Evolutionary conservation across 495 filamentous ascomycete genomes (phyloP), one percentile per base, ranked within the genome.

Genomic region (Margaritispora aquatica): DNA sequence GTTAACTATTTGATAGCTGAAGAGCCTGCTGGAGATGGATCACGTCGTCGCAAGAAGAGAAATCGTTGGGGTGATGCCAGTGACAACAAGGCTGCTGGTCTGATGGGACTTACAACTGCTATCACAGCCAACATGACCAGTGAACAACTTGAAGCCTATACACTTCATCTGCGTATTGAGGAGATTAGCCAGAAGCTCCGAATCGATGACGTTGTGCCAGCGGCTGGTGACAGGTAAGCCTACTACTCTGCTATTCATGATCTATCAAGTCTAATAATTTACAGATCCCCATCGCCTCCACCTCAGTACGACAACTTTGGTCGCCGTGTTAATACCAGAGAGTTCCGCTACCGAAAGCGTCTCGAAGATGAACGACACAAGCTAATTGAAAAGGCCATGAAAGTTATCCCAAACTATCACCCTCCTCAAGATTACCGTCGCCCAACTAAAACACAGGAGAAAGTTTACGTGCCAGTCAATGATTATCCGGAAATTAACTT

Each of bases 401-500:
- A 96, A 80, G 86, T 90, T 71, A 96, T 98, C 68, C 90, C 93
- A 76, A 96, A 96, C 80, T 98, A 97, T 68, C 89, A 96, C 72
- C 92, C 94, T 66, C 94, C 94, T 41, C 86, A 90, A 77, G 94
- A 98, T 73, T 97, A 97, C 73, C 89, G 94, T 71, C 90, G 94
- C 56, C 94, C 94, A 36, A 96, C 92, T 68, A 98, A 97, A 88
- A 97, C 94, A 68, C 92, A 97, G 75, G 94, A 98, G 84, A 98
- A 97, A 83, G 93, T 98, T 85, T 98, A 98, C 73, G 94, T 98
- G 70, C 94, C 94, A 69, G 94, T 98, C 78, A 97, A 97, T 86
- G 95, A 99, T 76, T 99, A 99, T 78, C 95, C 95, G 81, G 95
- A 97, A 77, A 97, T 99, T 89, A 99, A 99, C 89, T 99, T 97